These are phyloP conservation scores for Fusarium virguliforme DNA, from an alignment of 2,329 filamentous ascomycete species.

Conservation along the genomic window DNA sequence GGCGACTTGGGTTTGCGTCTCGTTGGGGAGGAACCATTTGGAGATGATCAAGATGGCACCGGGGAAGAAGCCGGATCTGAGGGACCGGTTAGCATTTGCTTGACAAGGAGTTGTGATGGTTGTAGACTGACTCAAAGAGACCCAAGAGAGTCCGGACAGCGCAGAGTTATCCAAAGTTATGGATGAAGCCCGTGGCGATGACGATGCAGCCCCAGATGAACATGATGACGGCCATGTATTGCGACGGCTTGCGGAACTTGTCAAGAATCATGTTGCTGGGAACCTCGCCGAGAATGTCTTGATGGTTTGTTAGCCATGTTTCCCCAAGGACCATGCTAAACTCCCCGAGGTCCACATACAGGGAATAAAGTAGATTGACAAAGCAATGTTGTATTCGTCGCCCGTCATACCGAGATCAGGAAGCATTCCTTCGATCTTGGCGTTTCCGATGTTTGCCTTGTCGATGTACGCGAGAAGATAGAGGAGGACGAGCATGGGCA, in stretches of 20 bases:
- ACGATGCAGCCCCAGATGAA: conserved; percentile 40
- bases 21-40: conserved; percentile 53
- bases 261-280: conserved; percentile 43
- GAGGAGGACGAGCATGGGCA: conserved; percentile 37
- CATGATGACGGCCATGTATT: conserved; percentile 39
- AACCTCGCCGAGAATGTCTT: conserved; percentile 37
- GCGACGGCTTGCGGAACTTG: conserved; percentile 38
- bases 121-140: conserved; percentile 26
- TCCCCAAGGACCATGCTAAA: too few species aligned
- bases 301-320: background rate
- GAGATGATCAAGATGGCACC: conserved; percentile 52
- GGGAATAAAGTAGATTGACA: conserved; percentile 41
- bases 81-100: background rate
- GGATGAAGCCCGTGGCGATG: conserved; percentile 26
- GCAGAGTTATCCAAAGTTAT: conserved; percentile 36
- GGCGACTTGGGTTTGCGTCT: conserved; percentile 51
- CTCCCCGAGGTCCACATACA: conserved; percentile 16
- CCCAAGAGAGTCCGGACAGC: conserved; percentile 35
- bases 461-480: conserved; percentile 41
- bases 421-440: conserved; percentile 40
- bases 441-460: conserved; percentile 42
- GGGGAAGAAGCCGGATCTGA: conserved; percentile 52
- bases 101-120: fast-evolving
- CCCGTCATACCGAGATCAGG: conserved; percentile 32
- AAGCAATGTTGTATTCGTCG: conserved; percentile 39